Conservation (phyloP, 306 rosid species). For the Dryas drummondii region DNA sequence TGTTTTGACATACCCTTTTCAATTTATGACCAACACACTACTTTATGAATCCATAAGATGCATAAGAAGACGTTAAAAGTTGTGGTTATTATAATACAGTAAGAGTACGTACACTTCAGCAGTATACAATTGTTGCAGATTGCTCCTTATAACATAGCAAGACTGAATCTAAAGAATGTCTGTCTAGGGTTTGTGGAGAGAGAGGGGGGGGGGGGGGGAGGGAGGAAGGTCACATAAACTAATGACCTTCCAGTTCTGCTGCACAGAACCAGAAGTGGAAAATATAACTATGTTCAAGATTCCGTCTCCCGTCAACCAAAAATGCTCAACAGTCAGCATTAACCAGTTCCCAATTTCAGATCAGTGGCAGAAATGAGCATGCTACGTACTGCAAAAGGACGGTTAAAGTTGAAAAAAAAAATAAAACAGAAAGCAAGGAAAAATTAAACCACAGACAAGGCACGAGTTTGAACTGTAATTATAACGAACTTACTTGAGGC, state of each 20-base stretch:
- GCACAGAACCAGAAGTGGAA: slow-evolving; percentile 1
- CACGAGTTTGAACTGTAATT: background rate
- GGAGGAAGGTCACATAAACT: background rate
- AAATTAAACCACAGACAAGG: background rate
- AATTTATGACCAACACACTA: background rate
- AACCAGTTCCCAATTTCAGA: slow-evolving; percentile 9
- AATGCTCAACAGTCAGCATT: background rate
- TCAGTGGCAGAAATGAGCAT: background rate
- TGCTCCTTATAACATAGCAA: background rate
- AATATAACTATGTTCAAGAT: background rate
- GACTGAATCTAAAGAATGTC: background rate
- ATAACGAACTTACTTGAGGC: background rate
- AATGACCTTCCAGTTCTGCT: background rate
- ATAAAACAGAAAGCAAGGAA: slow-evolving; percentile 3
- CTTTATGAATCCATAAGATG: background rate
- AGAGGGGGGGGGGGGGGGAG: background rate
- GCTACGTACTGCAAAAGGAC: background rate
- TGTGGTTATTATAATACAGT: background rate
- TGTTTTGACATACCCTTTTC: background rate
- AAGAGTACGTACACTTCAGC: background rate
- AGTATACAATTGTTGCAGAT: background rate
- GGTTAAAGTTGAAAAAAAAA: background rate
- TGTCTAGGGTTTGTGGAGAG: background rate
- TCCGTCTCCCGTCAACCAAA: slow-evolving; percentile 14
- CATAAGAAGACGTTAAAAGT: background rate